A percentile compares a stretch with the other conserved stretches of the same genome.
phyloP scores from a whole-genome alignment of 495 filamentous ascomycete genomes.

The Clohesyomyces aquaticus region DNA sequence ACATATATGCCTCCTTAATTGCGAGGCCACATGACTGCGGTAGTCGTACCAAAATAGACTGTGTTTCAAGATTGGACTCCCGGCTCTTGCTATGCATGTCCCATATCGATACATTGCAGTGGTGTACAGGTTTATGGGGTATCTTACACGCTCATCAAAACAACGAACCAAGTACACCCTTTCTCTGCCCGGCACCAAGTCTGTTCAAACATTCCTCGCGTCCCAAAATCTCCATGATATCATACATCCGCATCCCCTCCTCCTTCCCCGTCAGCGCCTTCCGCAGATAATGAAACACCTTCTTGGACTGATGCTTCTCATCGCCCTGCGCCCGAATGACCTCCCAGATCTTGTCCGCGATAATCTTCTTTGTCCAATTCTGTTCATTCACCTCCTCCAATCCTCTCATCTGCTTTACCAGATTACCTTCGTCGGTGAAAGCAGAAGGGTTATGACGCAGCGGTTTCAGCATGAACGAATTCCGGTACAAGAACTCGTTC shows the following conservation, averaged over 20 bases:
- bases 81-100: neutral
- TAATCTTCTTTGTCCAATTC: slow-evolving; percentile 22
- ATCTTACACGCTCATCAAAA: neutral
- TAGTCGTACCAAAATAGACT: neutral
- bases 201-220: slow-evolving; percentile 39
- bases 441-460: slow-evolving; percentile 3
- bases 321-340: slow-evolving; percentile 19
- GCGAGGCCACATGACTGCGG: neutral
- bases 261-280: slow-evolving; percentile 35
- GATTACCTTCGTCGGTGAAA: slow-evolving; percentile 12
- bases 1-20: neutral
- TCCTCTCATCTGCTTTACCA: slow-evolving; percentile 3
- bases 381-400: slow-evolving; percentile 18
- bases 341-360: slow-evolving; percentile 23
- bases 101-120: neutral
- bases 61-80: neutral
- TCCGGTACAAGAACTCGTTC: slow-evolving; percentile 59
- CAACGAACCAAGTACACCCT: neutral
- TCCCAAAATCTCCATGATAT: slow-evolving; percentile 44
- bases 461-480: slow-evolving; percentile 66
- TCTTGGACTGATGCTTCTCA: slow-evolving; percentile 9
- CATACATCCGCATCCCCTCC: slow-evolving; percentile 42
- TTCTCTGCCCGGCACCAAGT: slow-evolving; percentile 31
- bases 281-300: slow-evolving; percentile 40
- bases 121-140: neutral